These are phyloP conservation scores for Trichophyton benhamiae DNA, from an alignment of 2,329 filamentous ascomycete species.

Conservation along the genomic window DNA sequence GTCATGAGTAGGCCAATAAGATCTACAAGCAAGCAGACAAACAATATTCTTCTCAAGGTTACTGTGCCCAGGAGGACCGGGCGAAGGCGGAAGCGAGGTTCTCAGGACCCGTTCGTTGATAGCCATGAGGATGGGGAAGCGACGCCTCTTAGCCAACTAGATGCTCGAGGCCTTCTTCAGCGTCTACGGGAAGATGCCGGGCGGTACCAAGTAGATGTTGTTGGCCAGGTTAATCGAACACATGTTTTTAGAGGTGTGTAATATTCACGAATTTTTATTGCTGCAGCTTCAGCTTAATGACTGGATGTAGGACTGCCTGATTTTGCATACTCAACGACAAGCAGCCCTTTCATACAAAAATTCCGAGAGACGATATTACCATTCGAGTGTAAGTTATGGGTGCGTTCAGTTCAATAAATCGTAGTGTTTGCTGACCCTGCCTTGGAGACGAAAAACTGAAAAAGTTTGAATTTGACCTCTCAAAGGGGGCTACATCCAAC, in stretches of 20 bases:
- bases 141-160: conserved; percentile 28
- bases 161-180: conserved; percentile 45
- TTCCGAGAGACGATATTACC: conserved; percentile 60
- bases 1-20: conserved; percentile 64
- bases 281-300: background rate
- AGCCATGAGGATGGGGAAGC: conserved; percentile 21
- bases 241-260: conserved; percentile 66
- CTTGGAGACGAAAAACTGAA: conserved; percentile 44
- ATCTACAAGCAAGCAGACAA: conserved; percentile 62
- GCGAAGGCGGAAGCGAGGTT: conserved; percentile 71
- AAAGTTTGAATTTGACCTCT: conserved; percentile 55
- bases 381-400: conserved; percentile 48
- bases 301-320: conserved; percentile 55
- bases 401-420: background rate
- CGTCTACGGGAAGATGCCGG: conserved; percentile 59
- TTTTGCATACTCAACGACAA: conserved; percentile 65
- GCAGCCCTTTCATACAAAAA: conserved; percentile 56
- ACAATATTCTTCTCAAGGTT: conserved; percentile 76
- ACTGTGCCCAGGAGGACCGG: conserved; percentile 79
- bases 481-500: conserved; percentile 45
- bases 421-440: background rate
- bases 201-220: conserved; percentile 54
- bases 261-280: background rate
- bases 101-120: conserved; percentile 50
- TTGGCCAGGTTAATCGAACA: conserved; percentile 63